These are phyloP conservation scores for Crithidia thermophila DNA, from an alignment of 208 protist species.

Conservation along the genomic window DNA sequence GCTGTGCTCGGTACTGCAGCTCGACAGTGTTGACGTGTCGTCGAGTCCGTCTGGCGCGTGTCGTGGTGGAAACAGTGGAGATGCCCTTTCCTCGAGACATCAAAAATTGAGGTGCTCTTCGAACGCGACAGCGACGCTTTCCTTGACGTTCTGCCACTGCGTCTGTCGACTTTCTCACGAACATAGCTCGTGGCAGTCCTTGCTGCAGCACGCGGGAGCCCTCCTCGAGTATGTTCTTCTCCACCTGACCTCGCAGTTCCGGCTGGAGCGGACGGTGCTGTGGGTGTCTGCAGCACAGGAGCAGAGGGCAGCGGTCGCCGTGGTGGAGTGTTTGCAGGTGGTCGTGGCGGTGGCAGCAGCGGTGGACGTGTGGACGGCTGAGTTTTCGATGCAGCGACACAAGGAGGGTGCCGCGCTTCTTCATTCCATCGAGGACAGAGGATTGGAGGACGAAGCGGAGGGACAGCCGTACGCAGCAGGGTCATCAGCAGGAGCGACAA, in stretches of 20 bases:
- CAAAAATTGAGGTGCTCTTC: too few relatives aligned
- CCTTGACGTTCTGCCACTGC: not conserved
- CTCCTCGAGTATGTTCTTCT: constrained; percentile 18
- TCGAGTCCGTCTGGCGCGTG: too few relatives aligned
- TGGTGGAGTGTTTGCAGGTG: constrained; percentile 30
- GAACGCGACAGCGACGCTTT: not conserved
- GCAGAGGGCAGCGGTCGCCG: constrained; percentile 11
- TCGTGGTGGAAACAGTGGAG: too few relatives aligned
- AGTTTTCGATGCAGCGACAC: not conserved
- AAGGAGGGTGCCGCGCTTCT: not conserved
- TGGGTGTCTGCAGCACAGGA: constrained; percentile 27
- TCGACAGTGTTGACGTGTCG: not conserved
- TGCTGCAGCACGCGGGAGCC: constrained; percentile 8
- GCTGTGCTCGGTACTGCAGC: not conserved
- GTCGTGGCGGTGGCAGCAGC: constrained; percentile 15
- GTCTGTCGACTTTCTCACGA: not conserved
- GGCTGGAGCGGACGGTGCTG: constrained; percentile 16
- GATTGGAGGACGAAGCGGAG: too few relatives aligned
- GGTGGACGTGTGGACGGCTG: constrained; percentile 17
- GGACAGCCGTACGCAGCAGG: too few relatives aligned
- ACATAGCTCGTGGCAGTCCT: not conserved
- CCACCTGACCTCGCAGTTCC: constrained; percentile 8
- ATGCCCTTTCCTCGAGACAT: too few relatives aligned
- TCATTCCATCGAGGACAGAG: too few relatives aligned
- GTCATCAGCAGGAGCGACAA: too few relatives aligned